Base-by-base conservation (phyloP, 805 yeast genomes). In the Candida maesae region DNA sequence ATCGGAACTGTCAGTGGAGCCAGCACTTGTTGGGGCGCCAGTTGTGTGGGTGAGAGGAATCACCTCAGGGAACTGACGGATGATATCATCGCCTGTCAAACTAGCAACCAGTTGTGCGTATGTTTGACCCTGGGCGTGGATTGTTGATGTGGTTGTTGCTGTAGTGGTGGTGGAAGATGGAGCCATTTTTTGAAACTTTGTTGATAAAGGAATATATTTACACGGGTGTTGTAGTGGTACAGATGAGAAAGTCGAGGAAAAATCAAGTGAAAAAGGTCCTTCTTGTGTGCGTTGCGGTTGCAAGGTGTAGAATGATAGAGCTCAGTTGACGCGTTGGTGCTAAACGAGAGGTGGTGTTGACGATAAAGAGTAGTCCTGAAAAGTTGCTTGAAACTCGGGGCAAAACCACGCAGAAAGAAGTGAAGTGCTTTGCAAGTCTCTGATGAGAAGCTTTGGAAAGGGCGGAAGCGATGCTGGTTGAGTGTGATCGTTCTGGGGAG, bases 11-110 rank as follows among this genome's bases (percentile, higher is more conserved):
- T 53, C 56, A 14, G 59, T 55, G 16, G 49, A 60, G 30, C 50
- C 58, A 15, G 51, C 66, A 51, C 57, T 71, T 31, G 63, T 67
- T 55, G 58, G 68, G 19, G 79, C 71, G 29, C 87, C 88, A 8
- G 83, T 72, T 29, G 84, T 76, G 25, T 70, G 57, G 18, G 69
- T 67, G 35, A 84, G 55, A 2, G 91, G 86, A 23, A 79, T 76
- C 12, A 86, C 79, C 6, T 81, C 91, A 5, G 79, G 76, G 70
- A 88, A 86, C 35, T 68, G 62, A 5, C 53, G 55, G 45, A 83
- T 60, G 36, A 86, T 79, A 20, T 78, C 74, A 7, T 66, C 64
- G 4, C 65, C 64, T 2, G 64, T 50, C 29, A 84, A 66, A 19
- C 70, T 55, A 44, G 76, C 67, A n/a, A 82, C 90, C 29, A 80